Evolutionary conservation across 2,329 filamentous ascomycete species (phyloP).

Genomic region (Thelonectria blattea): DNA sequence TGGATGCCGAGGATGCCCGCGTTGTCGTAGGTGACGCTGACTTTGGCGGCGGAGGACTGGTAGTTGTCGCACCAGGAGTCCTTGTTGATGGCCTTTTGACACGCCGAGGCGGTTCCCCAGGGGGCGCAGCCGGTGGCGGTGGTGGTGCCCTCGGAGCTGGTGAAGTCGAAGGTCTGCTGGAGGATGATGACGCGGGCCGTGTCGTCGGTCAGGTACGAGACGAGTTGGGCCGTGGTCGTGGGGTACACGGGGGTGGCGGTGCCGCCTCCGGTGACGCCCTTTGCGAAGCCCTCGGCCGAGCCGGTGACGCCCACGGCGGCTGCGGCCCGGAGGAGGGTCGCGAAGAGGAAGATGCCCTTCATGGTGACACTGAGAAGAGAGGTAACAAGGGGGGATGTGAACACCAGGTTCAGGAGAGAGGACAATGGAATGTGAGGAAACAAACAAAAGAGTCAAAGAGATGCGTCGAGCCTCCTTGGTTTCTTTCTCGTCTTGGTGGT

Average conservation of each 20-base stretch:
- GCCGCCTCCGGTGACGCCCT: conserved; percentile 66
- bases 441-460: background rate
- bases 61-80: conserved; percentile 66
- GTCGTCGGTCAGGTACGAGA: conserved; percentile 62
- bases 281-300: conserved; percentile 51
- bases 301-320: conserved; percentile 50
- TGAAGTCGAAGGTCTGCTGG: conserved; percentile 62
- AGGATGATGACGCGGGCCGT: conserved; percentile 63
- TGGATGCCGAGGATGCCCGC: conserved; percentile 57
- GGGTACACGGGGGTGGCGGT: conserved; percentile 60
- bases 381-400: background rate
- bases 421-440: background rate
- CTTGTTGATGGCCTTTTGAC: conserved; percentile 67
- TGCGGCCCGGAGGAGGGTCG: conserved; percentile 43
- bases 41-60: conserved; percentile 55
- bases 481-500: background rate
- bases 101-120: conserved; percentile 57
- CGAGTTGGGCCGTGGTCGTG: conserved; percentile 59
- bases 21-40: conserved; percentile 56
- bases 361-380: background rate
- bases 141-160: conserved; percentile 58
- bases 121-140: conserved; percentile 63
- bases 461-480: background rate
- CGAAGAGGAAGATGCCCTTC: conserved; percentile 29
- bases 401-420: background rate